Base-by-base conservation (phyloP, 2,329 filamentous ascomycete species). In the Fusarium humuli region DNA sequence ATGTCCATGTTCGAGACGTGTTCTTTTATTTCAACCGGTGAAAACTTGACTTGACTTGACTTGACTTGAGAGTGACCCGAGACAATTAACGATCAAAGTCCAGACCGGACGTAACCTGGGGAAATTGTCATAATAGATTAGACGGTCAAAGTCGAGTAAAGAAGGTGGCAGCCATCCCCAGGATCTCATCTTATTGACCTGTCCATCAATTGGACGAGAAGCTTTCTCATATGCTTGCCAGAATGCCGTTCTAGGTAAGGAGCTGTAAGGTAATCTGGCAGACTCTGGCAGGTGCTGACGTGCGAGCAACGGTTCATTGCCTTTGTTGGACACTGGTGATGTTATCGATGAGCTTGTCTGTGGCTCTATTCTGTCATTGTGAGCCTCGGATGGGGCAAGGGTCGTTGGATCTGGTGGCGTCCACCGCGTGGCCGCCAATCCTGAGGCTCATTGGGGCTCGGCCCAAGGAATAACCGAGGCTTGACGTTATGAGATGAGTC, bases 101-200 rank as follows among this genome's bases (percentile, higher is more conserved):
- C 34, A 23, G 49, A 20, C n/a, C n/a, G 49, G 45, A 48, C 34
- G 10, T 37, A 37, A 37, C 37, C 59, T 64, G 59, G 34, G 50
- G 47, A 63, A 63, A 66, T 37, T 66, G 48, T 29, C n/a, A 20
- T 27, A 13, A 20, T 12, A n/a, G 30, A 29, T 53, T 40, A 29
- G 49, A 42, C 13, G 32, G 34, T 18, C 34, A 22, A 42, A 23
- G 37, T 42, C 49, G 22, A 56, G 30, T 23, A 34, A 20, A 45
- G 55, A 45, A 54, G 54, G 67, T 70, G 67, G 63, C 67, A 71
- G 59, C 67, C 67, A 61, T 65, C 54, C 54, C 67, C n/a, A 47
- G 67, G 54, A 70, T 71, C 58, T 55, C 58, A 56, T 61, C 58
- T 71, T 29, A 63, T 56, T 45, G 52, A 46, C 58, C 44, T 13